Base-by-base conservation (phyloP, 305 asterid genomes). In the Plantago coronopus region DNA sequence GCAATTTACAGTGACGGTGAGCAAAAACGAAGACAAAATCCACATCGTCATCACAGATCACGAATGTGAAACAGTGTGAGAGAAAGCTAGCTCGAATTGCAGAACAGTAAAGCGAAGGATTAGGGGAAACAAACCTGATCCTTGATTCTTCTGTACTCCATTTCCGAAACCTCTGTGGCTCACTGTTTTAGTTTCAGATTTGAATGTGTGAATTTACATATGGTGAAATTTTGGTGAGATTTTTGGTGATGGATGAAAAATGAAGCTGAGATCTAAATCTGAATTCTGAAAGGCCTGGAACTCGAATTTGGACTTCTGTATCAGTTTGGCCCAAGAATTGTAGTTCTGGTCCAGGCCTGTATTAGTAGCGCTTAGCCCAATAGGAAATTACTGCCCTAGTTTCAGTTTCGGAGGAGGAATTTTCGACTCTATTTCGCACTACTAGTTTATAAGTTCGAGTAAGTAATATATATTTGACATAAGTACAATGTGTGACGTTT, bases 71-170 rank as follows among this genome's bases (percentile, higher is more conserved):
- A 46, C 40, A 0, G 40, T 34, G 9, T 7, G 40, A 34, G 40
- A 34, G 40, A 4, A 34, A 34, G 8, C 40, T 8, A 34, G 9
- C 40, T 0, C 38, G 46, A 16, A 60, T 18, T 40, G 54, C 31
- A 7, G 44, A 62, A 50, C 7, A 12, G 48, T 51, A 53, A 8
- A 12, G 40, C 12, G 9, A 6, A 7, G 40, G 6, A 1, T 49
- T 16, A 54, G 50, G 54, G 61, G 46, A 38, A 47, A 57, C 42
- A 29, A 22, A 81, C 94, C 89, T 85, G 89, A 72, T 88, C 94
- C 68, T 81, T 88, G 58, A 81, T 75, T 75, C 85, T 78, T 72
- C 94, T 71, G 72, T 85, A 83, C 73, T 88, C 96, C 96, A 88
- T 85, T 67, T 45, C n/a, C 22, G 63, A 21, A 42, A 40, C 43